Percentiles rank a stretch among this genome's conserved stretches.
phyloP scores from a whole-genome alignment of 2,329 filamentous ascomycete species.

The Acephala macrosclerotiorum region DNA sequence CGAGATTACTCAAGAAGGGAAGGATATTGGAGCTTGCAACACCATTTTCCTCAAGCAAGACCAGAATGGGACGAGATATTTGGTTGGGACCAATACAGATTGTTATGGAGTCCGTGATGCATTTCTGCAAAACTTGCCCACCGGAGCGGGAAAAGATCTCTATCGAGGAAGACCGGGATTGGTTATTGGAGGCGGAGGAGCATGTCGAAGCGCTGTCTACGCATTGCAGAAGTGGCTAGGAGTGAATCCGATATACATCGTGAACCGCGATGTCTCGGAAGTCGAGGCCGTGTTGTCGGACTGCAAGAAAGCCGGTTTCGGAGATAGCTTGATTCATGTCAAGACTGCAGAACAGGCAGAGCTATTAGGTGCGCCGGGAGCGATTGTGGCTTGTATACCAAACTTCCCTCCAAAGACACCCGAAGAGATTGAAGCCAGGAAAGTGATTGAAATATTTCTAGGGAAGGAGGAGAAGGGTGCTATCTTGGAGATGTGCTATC shows the following conservation, averaged over 20 bases:
- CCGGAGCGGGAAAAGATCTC: constrained; percentile 34
- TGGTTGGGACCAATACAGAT: constrained; percentile 76
- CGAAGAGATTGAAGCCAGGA: constrained; percentile 33
- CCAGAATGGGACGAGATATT: constrained; percentile 23
- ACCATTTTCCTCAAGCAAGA: constrained; percentile 66
- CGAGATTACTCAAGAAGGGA: constrained; percentile 73
- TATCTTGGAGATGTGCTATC: constrained; percentile 39
- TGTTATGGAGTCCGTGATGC: constrained; percentile 74
- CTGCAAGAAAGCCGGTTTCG: constrained; percentile 30
- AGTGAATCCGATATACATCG: constrained; percentile 31
- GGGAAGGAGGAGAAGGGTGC: constrained; percentile 34
- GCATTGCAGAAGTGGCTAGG: constrained; percentile 49
- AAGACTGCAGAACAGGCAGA: constrained; percentile 30
- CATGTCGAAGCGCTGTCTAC: constrained; percentile 77
- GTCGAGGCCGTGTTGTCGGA: constrained; percentile 31
- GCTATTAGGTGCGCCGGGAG: constrained; percentile 21
- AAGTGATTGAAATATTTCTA: constrained; percentile 31
- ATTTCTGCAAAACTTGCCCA: constrained; percentile 51
- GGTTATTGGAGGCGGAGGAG: constrained; percentile 71
- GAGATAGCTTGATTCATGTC: constrained; percentile 31
- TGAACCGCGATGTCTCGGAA: constrained; percentile 32
- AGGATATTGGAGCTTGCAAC: constrained; percentile 79
- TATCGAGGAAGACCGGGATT: constrained; percentile 62
- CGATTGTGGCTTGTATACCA: constrained; percentile 34
- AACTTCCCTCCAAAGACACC: constrained; percentile 33